phyloP scores from a whole-genome alignment of 805 yeast species.

The Saccharomycopsis guyanensis region DNA sequence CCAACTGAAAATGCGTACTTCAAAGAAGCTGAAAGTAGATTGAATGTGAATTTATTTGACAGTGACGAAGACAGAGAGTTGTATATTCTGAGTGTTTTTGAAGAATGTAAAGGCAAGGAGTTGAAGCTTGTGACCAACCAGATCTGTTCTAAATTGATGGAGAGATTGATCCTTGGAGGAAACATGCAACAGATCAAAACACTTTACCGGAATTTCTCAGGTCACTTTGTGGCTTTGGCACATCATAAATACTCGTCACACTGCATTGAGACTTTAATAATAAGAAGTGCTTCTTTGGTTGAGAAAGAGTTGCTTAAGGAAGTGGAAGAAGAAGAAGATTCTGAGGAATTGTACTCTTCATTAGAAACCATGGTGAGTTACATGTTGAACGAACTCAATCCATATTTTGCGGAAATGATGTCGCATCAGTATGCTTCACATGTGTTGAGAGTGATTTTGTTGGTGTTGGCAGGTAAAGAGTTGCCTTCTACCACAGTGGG shows the following conservation, averaged over 20 bases:
- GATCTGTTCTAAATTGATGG: conserved; percentile 88
- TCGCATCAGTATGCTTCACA: conserved; percentile 83
- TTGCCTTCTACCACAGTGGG: conserved; percentile 65
- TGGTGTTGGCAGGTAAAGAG: conserved; percentile 69
- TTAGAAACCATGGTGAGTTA: conserved; percentile 61
- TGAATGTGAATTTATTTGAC: conserved; percentile 74
- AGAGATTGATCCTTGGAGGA: conserved; percentile 68
- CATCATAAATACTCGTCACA: conserved; percentile 91
- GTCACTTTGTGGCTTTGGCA: conserved; percentile 69
- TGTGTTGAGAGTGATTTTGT: conserved; percentile 62
- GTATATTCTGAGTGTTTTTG: conserved; percentile 71
- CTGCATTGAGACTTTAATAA: conserved; percentile 79
- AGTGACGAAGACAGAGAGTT: conserved; percentile 62
- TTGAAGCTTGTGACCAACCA: conserved; percentile 88
- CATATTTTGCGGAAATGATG: conserved; percentile 52
- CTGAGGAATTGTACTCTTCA: conserved; percentile 36
- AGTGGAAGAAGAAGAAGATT: conserved; percentile 28
- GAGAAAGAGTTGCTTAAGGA: conserved; percentile 62
- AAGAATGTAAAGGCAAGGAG: conserved; percentile 84
- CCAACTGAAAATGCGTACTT: conserved; percentile 82
- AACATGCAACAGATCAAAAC: conserved; percentile 56
- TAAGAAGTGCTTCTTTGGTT: conserved; percentile 62
- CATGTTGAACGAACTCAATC: conserved; percentile 60
- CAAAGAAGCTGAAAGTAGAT: conserved; percentile 83
- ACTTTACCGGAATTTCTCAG: conserved; percentile 58